Evolutionary conservation across 495 filamentous ascomycete species (phyloP), one percentile per base, ranked within the genome.

Genomic region (Podospora pseudocomata): DNA sequence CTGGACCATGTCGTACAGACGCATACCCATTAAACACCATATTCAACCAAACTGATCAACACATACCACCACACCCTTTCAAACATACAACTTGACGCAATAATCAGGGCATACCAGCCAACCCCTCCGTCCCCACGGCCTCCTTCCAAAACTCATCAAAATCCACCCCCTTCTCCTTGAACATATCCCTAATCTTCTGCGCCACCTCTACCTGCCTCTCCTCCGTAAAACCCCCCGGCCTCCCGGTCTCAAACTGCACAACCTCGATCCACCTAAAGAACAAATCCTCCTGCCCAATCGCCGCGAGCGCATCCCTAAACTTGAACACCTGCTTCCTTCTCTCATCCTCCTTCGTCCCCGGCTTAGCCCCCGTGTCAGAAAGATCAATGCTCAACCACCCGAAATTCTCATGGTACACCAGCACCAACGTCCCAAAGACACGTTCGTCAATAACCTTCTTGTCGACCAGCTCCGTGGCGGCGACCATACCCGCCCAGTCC

Each of bases 261-360:
- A 95, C 77, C 79, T 96, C 92, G 62, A 94, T 89, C 90, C 91
- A 93, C 39, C 89, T 84, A 77, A 89, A 95, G 79, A 96, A 96
- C 7, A 96, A 76, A 66, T 89, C 86, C 76, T 95, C 92, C 77
- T 95, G 94, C 11, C 91, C 91, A 74, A 93, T 79, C 2, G 82
- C 82, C 3, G 85, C 83, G 68, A 96, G 80, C 60, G 85, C 85
- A 56, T 93, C 89, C 74, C 89, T 87, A 74, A 95, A 93, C 1
- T 82, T 80, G 56, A 92, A 80, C 9, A 92, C 84, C 75, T 91
- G 88, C 54, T 85, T 84, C 18, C 88, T 78, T 44, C 78, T 79
- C n/a, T 81, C 79, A 26, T 85, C 86, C 55, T 87, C 84, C 62
- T 81, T 78, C 7, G 78, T 81, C 53, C 80, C 83, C 63, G 87